These are phyloP conservation scores for Saitozyma podzolica DNA, from an alignment of 768 basidiomycete species.

Conservation along the genomic window DNA sequence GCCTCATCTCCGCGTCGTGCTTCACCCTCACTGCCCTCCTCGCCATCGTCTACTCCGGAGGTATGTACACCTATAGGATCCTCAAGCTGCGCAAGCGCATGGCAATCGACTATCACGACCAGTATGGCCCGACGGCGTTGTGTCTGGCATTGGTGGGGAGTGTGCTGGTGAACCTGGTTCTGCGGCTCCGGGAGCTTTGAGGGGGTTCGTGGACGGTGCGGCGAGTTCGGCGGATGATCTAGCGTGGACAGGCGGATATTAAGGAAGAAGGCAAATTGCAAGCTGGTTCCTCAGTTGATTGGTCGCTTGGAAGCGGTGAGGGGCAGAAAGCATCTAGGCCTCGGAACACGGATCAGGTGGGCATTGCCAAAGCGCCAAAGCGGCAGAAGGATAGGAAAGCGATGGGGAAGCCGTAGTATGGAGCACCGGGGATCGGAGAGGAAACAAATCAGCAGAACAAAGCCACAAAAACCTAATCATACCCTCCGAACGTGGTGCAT, in stretches of 20 bases:
- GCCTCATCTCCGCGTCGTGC: slow-evolving; percentile 78
- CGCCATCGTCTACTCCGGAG: slow-evolving; percentile 77
- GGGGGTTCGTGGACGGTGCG: slow-evolving; percentile 7
- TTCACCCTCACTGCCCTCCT: slow-evolving; percentile 86
- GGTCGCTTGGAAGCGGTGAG: too few relatives aligned
- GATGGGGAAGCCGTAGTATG: too few relatives aligned
- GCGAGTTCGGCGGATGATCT: too few relatives aligned
- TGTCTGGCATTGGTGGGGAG: slow-evolving; percentile 39
- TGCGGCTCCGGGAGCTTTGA: slow-evolving; percentile 39
- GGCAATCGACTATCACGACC: slow-evolving; percentile 49
- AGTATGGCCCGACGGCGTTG: slow-evolving; percentile 45
- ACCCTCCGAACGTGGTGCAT: too few relatives aligned
- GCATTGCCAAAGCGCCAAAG: too few relatives aligned
- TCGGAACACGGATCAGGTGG: too few relatives aligned
- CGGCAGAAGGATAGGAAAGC: too few relatives aligned
- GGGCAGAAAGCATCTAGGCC: too few relatives aligned
- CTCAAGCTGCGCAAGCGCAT: slow-evolving; percentile 39
- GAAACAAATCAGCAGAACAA: too few relatives aligned
- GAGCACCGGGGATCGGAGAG: too few relatives aligned
- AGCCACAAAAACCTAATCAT: too few relatives aligned
- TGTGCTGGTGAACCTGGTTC: slow-evolving; percentile 41
- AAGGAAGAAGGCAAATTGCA: background rate
- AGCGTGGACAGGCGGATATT: background rate
- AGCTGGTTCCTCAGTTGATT: too few relatives aligned
- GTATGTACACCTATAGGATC: slow-evolving; percentile 49